phyloP scores from a whole-genome alignment of 257 asterid genomes.

The Scutellaria baicalensis region DNA sequence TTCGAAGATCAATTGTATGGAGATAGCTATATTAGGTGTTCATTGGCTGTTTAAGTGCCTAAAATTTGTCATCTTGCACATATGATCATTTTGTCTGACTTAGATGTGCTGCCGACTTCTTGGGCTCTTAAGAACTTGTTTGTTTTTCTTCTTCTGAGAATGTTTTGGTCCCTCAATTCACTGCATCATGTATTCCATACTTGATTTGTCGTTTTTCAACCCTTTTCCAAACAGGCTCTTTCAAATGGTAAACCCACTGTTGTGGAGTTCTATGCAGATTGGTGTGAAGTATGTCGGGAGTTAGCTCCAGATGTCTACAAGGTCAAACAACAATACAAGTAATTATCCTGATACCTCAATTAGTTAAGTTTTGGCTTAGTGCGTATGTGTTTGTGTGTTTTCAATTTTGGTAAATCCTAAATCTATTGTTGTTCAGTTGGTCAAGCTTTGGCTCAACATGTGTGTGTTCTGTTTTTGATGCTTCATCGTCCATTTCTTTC shows the following conservation, averaged over 20 bases:
- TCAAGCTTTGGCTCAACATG: not conserved
- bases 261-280: slow-evolving; percentile 95
- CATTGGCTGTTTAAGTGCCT: not conserved
- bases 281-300: slow-evolving; percentile 97
- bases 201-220: not conserved
- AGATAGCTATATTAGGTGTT: not conserved
- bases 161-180: not conserved
- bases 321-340: slow-evolving; percentile 82
- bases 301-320: slow-evolving; percentile 87
- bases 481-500: not conserved
- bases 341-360: slow-evolving; percentile 6
- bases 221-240: slow-evolving; percentile 49
- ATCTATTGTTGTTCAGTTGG: too few relatives aligned
- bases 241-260: slow-evolving; percentile 95
- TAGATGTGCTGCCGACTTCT: too few relatives aligned
- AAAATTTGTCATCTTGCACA: not conserved
- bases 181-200: not conserved
- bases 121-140: not conserved
- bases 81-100: too few relatives aligned
- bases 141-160: too few relatives aligned
- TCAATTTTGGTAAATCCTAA: too few relatives aligned
- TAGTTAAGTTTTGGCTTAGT: not conserved
- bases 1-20: not conserved
- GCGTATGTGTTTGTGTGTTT: not conserved
- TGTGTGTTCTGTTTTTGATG: not conserved